These are phyloP conservation scores for Bullera alba DNA, from an alignment of 768 basidiomycete species.

Conservation along the genomic window DNA sequence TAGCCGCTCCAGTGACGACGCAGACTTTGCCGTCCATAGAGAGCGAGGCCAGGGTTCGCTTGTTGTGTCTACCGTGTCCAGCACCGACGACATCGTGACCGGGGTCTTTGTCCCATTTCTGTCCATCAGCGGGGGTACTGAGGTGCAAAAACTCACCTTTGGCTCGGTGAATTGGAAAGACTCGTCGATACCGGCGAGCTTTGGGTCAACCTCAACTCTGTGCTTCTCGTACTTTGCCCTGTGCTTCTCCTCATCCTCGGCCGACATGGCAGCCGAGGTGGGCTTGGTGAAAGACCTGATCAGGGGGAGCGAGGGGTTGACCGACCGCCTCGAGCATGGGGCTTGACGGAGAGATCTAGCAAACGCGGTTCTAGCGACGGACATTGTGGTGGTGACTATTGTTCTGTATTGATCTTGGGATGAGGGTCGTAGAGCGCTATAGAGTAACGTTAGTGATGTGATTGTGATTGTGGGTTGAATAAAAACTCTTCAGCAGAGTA, in stretches of 20 bases:
- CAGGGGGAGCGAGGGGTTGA: neutral
- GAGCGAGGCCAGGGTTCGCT: conserved; percentile 60
- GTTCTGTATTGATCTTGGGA: too few species aligned
- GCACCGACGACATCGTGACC: conserved; percentile 42
- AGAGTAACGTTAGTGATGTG: too few species aligned
- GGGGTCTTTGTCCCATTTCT: conserved; percentile 22
- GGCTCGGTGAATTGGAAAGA: conserved; percentile 13
- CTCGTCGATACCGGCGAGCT: conserved; percentile 17
- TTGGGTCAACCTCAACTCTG: conserved; percentile 10
- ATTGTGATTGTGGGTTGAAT: too few species aligned
- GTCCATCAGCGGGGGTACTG: too few species aligned
- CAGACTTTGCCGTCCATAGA: conserved; percentile 71
- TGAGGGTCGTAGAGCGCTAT: too few species aligned
- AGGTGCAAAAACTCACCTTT: neutral
- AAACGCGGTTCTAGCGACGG: neutral
- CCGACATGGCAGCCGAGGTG: neutral
- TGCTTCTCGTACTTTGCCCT: conserved; percentile 4
- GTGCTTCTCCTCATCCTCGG: conserved; percentile 4
- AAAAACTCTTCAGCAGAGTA: too few species aligned
- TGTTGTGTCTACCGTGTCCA: conserved; percentile 45
- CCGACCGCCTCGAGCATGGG: neutral
- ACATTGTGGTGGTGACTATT: neutral
- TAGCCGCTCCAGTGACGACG: conserved; percentile 85
- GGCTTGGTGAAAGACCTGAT: neutral
- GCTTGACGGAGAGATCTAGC: neutral